phyloP scores from a whole-genome alignment of 176 grass and related monocot genomes.

The Ananas comosus region DNA sequence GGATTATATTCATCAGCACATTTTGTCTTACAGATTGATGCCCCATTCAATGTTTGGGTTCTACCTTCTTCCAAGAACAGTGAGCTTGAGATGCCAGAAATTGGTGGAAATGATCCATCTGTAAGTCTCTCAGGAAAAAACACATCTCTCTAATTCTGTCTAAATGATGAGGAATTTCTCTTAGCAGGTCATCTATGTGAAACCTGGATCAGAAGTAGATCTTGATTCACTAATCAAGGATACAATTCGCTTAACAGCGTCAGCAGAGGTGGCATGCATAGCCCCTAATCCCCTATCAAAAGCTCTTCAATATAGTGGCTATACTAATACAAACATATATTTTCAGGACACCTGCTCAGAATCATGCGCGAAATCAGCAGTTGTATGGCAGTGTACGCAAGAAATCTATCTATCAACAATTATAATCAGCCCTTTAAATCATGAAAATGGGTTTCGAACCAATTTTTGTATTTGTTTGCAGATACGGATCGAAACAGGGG shows the following conservation, averaged over 20 bases:
- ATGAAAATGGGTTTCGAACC: neutral
- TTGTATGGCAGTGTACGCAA: slow-evolving; percentile 47
- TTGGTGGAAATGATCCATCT: slow-evolving; percentile 55
- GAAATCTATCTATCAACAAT: neutral
- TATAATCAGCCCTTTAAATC: neutral
- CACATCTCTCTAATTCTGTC: neutral
- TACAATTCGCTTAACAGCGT: slow-evolving; percentile 47
- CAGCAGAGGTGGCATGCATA: slow-evolving; percentile 37
- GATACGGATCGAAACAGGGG: slow-evolving; percentile 27
- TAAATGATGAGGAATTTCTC: neutral
- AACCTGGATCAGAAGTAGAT: slow-evolving; percentile 57
- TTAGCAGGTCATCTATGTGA: slow-evolving; percentile 67
- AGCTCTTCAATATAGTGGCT: neutral
- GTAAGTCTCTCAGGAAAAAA: slow-evolving; percentile 18
- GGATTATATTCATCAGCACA: neutral
- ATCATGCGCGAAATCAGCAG: slow-evolving; percentile 45
- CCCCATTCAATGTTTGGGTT: slow-evolving; percentile 57
- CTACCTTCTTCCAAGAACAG: slow-evolving; percentile 52
- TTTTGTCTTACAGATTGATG: slow-evolving; percentile 46
- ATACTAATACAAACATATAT: neutral
- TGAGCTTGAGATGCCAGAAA: slow-evolving; percentile 45
- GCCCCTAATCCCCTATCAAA: neutral
- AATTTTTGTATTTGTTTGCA: slow-evolving; percentile 14
- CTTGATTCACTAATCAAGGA: slow-evolving; percentile 73
- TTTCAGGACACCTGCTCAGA: slow-evolving; percentile 70